Conservation (phyloP, 805 yeast species). For the Candida ascalaphidarum region DNA sequence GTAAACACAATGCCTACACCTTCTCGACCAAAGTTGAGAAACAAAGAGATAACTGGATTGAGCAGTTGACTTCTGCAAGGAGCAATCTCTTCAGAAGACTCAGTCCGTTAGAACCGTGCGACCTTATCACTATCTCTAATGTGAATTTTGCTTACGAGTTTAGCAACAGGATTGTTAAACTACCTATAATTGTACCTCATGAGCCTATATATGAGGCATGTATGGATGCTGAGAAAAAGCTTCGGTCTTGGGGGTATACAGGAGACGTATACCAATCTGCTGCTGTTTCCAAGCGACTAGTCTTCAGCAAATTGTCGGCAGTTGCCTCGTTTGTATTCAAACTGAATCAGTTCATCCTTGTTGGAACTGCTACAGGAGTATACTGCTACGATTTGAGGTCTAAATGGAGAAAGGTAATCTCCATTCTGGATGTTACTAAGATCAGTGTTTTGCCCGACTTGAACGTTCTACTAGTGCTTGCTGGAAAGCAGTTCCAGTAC, state of each 20-base stretch:
- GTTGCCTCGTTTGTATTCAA: conserved; percentile 38
- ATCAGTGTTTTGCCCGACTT: conserved; percentile 52
- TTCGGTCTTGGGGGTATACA: conserved; percentile 13
- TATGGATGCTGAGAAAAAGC: conserved; percentile 10
- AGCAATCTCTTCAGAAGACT: conserved; percentile 21
- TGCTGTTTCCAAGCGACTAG: conserved; percentile 13
- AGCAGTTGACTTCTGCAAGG: conserved; percentile 40
- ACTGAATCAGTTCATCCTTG: conserved; percentile 36
- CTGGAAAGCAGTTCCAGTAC: conserved; percentile 52
- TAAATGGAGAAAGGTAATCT: conserved; percentile 54
- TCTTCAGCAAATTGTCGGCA: conserved; percentile 32
- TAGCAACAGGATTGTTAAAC: conserved; percentile 36
- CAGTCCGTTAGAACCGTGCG: conserved; percentile 43
- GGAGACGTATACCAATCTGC: conserved; percentile 16
- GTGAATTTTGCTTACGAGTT: conserved; percentile 59
- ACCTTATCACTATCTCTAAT: conserved; percentile 45
- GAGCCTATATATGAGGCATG: conserved; percentile 40
- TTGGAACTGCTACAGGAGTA: conserved; percentile 61
- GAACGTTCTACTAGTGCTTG: conserved; percentile 48
- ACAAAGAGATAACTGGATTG: conserved; percentile 55
- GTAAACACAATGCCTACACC: conserved; percentile 46
- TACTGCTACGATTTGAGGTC: conserved; percentile 39
- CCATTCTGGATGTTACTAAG: conserved; percentile 44
- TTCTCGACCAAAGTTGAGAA: conserved; percentile 37
- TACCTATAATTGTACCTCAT: conserved; percentile 44